Evolutionary conservation across 2,329 filamentous ascomycete genomes (phyloP).

Genomic region (Samsoniella hepiali): DNA sequence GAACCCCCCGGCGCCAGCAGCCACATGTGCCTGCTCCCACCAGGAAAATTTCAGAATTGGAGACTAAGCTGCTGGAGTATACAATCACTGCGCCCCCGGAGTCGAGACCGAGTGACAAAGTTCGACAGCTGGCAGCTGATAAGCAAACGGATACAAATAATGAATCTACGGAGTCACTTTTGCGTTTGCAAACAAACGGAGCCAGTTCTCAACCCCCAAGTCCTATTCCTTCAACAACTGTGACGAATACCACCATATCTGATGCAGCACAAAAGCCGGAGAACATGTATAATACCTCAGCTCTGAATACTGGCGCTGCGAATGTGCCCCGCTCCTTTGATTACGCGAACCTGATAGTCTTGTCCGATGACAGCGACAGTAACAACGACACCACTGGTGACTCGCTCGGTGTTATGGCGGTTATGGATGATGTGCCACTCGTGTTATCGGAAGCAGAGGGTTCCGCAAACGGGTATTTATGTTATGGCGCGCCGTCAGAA

Average conservation of each 20-base stretch:
- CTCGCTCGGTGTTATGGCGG: neutral
- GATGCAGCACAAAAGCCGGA: neutral
- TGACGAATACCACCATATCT: neutral
- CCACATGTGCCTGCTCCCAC: neutral
- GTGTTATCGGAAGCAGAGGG: neutral
- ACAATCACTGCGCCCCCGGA: neutral
- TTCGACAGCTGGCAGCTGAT: neutral
- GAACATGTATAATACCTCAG: neutral
- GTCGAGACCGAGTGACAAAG: neutral
- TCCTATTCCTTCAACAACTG: neutral
- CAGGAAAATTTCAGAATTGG: neutral
- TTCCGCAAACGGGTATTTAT: neutral
- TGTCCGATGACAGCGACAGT: neutral
- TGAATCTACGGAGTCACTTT: neutral
- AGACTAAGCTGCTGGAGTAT: neutral
- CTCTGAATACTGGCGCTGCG: neutral
- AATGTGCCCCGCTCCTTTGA: slow-evolving; percentile 1
- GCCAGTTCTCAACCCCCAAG: neutral
- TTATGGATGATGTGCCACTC: neutral
- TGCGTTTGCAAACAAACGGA: slow-evolving; percentile 3
- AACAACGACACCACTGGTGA: neutral
- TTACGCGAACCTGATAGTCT: neutral
- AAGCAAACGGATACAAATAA: neutral
- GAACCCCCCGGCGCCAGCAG: neutral
- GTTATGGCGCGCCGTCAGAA: neutral